Evolutionary conservation across 208 protist genomes (phyloP), one percentile per base, ranked within the genome.

Genomic region (Trypanosoma melophagium): DNA sequence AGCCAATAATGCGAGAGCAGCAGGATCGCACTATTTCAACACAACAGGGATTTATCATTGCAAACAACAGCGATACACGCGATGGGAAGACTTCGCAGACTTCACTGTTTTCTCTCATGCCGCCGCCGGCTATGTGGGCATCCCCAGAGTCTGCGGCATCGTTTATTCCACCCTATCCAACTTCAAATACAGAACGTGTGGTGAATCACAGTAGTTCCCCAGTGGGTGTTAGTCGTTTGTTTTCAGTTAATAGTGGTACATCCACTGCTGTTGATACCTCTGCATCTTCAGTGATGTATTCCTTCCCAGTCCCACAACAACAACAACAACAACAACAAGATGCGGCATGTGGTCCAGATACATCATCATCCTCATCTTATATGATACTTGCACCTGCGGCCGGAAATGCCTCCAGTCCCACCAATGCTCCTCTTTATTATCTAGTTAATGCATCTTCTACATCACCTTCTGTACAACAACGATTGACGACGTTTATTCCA

Each of bases 1-100:
- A 60, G 60, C 31, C n/a, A n/a, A n/a, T n/a, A 24, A 55, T n/a
- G 40, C 47, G 60, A 69, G 17, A 16, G 1, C 51, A 45, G 28
- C 51, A 31, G 25, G 13, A 66, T 24, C n/a, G n/a, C 17, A 49
- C 17, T 9, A 63, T 53, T 12, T 41, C 58, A 21, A n/a, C 44
- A 25, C 31, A 38, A 1, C 13, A 31, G 3, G 40, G 58, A 1
- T 16, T 52, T 13, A 52, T 63, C n/a, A 13, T 51, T 53, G 21
- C 58, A 38, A 53, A 22, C 25, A 42, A 24, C 16, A 42, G 21
- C 0, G 58, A 63, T 19, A 10, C 58, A 52, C 13, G 22, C 19
- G 58, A 63, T 35, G 28, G 1, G 7, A 42, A 24, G n/a, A 14
- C 0, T 5, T 25, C 3, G 1, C 49, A 49, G 7, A 63, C 22